phyloP scores from a whole-genome alignment of 345 rosid genomes.

The Euphorbia lathyris region DNA sequence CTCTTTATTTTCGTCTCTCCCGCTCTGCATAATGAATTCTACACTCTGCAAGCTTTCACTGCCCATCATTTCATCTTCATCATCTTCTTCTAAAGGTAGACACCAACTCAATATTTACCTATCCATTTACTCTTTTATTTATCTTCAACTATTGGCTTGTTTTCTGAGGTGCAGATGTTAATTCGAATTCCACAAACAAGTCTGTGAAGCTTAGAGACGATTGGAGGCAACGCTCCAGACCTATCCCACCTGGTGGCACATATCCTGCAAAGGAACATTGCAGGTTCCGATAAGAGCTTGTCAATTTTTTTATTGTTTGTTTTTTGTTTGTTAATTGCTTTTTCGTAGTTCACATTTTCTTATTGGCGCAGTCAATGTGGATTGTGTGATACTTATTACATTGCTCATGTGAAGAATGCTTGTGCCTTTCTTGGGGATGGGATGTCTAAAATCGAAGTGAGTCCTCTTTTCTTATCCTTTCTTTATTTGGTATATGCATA shows the following conservation, averaged over 20 bases:
- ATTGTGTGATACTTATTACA: conserved; percentile 85
- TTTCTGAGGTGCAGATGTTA: conserved; percentile 27
- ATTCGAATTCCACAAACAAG: conserved; percentile 33
- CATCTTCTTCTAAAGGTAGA: conserved; percentile 48
- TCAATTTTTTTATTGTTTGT: neutral
- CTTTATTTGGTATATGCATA: neutral
- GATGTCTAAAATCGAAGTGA: conserved; percentile 91
- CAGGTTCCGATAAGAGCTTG: conserved; percentile 59
- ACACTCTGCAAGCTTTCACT: conserved; percentile 38
- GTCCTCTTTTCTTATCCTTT: conserved; percentile 5
- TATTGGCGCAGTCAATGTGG: conserved; percentile 62
- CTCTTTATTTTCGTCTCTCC: neutral
- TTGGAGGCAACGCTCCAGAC: conserved; percentile 83
- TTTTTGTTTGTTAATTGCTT: neutral
- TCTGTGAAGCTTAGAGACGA: conserved; percentile 64
- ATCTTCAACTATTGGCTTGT: neutral
- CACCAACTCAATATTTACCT: neutral
- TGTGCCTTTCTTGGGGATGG: conserved; percentile 97
- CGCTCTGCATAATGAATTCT: conserved; percentile 30
- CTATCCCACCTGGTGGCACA: conserved; percentile 82
- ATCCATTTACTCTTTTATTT: neutral
- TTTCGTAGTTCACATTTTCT: neutral
- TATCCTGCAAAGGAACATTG: conserved; percentile 97
- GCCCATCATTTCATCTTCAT: conserved; percentile 35
- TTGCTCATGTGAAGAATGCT: conserved; percentile 90